Evolutionary conservation across 768 basidiomycete genomes (phyloP).

Genomic region (Pleurotus citrinopileatus): DNA sequence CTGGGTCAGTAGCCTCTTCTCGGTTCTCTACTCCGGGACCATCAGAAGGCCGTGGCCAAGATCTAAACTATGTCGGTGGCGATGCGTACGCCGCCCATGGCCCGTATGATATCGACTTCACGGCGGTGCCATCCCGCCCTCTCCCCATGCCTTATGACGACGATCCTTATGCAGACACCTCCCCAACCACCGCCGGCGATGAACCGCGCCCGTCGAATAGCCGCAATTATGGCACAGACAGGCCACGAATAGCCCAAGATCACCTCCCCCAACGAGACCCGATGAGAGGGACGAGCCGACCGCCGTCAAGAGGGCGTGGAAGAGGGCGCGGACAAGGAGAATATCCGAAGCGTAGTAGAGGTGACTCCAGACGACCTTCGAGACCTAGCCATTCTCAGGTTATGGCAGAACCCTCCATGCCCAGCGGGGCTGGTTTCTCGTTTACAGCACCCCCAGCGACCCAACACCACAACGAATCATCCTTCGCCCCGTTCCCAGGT

Average conservation of each 20-base stretch:
- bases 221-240: neutral
- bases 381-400: conserved; percentile 44
- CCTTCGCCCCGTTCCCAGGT: conserved; percentile 15
- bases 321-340: conserved; percentile 27
- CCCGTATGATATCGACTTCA: conserved; percentile 66
- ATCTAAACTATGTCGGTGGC: conserved; percentile 46
- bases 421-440: conserved; percentile 20
- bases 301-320: conserved; percentile 29
- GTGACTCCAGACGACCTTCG: conserved; percentile 32
- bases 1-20: conserved; percentile 48
- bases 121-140: conserved; percentile 56
- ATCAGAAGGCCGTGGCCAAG: conserved; percentile 52
- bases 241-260: neutral
- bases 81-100: conserved; percentile 68
- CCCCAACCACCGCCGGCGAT: conserved; percentile 4
- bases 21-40: conserved; percentile 53
- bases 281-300: conserved; percentile 5
- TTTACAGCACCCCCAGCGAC: conserved; percentile 13
- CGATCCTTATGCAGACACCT: conserved; percentile 65
- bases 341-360: conserved; percentile 23
- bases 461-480: conserved; percentile 16
- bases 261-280: neutral
- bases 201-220: neutral
- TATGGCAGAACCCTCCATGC: conserved; percentile 42
- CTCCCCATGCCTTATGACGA: conserved; percentile 68